Percentiles rank a stretch among this genome's conserved stretches.
Conservation (phyloP, 2,329 filamentous ascomycete genomes). For the Hymenoscyphus fructigenus region DNA sequence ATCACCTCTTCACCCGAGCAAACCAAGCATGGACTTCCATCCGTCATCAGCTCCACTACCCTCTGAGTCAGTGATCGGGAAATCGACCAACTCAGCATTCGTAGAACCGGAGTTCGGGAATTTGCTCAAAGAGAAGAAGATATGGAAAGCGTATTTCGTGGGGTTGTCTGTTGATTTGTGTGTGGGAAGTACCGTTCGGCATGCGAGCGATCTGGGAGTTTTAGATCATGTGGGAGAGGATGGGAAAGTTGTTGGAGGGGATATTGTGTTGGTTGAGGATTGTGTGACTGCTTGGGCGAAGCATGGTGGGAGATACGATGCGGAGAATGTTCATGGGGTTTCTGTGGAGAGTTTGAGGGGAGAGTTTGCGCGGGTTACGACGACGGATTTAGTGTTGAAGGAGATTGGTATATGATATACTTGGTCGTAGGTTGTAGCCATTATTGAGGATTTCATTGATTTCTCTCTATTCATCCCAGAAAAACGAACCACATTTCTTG, state of each 20-base stretch:
- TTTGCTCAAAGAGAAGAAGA: no score
- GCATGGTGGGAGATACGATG: constrained; percentile 4
- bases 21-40: no score
- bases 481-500: no score
- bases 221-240: constrained; percentile 37
- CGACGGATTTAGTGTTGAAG: constrained; percentile 8
- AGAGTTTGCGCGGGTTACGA: constrained; percentile 8
- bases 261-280: constrained; percentile 13
- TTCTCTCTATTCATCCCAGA: no score
- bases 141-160: constrained; percentile 12
- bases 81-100: no score
- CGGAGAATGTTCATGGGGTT: constrained; percentile 11
- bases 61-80: no score
- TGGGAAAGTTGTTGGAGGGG: constrained; percentile 5
- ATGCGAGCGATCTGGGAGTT: constrained; percentile 9
- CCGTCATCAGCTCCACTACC: no score
- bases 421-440: background rate
- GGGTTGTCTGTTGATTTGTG: constrained; percentile 10
- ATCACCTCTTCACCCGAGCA: constrained; percentile 5
- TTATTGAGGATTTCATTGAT: no score
- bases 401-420: background rate
- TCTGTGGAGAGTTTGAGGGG: constrained; percentile 16
- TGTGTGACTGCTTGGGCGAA: constrained; percentile 12
- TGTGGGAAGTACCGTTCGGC: constrained; percentile 11
- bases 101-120: no score